Base-by-base conservation (phyloP, 2,329 filamentous ascomycete species). In the Teratosphaeria viscida region DNA sequence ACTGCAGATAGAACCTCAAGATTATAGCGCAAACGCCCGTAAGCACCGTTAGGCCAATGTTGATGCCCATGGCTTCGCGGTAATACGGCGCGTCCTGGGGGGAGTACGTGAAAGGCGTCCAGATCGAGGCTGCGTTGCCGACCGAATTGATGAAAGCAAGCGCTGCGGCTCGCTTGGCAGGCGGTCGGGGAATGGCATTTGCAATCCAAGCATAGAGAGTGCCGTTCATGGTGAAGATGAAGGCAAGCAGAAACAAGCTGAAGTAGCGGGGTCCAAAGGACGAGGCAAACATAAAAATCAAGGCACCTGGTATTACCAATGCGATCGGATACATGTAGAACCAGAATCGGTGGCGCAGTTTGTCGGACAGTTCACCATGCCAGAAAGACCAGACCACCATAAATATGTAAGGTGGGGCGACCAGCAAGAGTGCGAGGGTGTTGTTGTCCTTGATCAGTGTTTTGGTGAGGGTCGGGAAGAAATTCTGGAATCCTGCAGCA, bases 141-240 rank as follows among this genome's bases (percentile, higher is more conserved):
- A 89, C 78, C 2, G 85, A 85, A 68, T 92, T 92, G 73, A 92
- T 89, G 62, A 87, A 85, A 0, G 88, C 89, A 5, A 92, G 72
- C 0, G 87, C 87, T 0, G 87, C 83, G 2, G 85, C 85, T 61
- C 87, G 82, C 75, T 92, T 92, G 2, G 88, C 85, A 0, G 88
- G 86, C 3, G 89, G 89, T 5, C 88, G 82, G 0, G 88, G 88
- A 57, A 92, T 79, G 1, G 85, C 87, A 69, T 88, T 89, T 54
- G 82, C 84, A 63, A 92, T 90, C 89, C 89, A 94, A 2, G 85
- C 87, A 68, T 85, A 90, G 55, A 83, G 66, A 3, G 78, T 81
- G 37, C 77, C 78, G 71, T 81, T 81, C 69, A 79, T 79, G 16
- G 78, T 76, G 64, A 83, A 83, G 59, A 83, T 76, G 63, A 83